Base-by-base conservation (phyloP, 371 early-diverging fungal species). In the Capillidium heterosporum region DNA sequence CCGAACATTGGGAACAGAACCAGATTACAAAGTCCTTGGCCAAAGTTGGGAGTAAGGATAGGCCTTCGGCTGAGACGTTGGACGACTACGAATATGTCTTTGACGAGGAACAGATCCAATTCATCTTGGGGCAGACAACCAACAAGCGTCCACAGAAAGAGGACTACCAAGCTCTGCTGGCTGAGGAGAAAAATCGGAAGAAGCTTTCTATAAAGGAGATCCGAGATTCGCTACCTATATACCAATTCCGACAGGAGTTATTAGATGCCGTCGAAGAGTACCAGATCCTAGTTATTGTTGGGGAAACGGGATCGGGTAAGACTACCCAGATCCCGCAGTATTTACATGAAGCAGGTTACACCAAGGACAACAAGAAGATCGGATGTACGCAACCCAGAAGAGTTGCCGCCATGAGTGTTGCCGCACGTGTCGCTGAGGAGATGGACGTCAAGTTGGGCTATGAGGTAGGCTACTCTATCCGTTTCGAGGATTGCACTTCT, bases 271-370 rank as follows among this genome's bases (percentile, higher is more conserved):
- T 98, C 19, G 74, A 87, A 27, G 71, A 85, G n/a, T 77, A 75
- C 61, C 93, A 88, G 63, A 84, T 92, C 0, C 59, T 96, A 10
- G 78, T 98, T 60, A 83, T 99, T 58, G 91, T 91, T 11, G 99
- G 99, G 41, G 96, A 96, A 66, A 99, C 99, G 1, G 99, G 99
- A 13, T 91, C 94, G 5, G 99, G 99, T 8, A 99, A 99, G 66
- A 98, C 98, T 0, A 99, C 99, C 3, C 98, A 99, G 68, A 73
- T 99, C 24, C 95, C 99, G 1, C 98, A 99, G 68, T 99, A 98
- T 65, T 69, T 99, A 15, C 81, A 85, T 60, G 99, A 99, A 63
- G 89, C 87, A 13, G 95, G 95, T 8, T 94, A 87, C 59, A 87
- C 89, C 31, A 82, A 85, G 40, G 74, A 73, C 23, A 84, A 84